Conservation (phyloP, 2,329 filamentous ascomycete genomes). For the Ophiostoma sp. region DNA sequence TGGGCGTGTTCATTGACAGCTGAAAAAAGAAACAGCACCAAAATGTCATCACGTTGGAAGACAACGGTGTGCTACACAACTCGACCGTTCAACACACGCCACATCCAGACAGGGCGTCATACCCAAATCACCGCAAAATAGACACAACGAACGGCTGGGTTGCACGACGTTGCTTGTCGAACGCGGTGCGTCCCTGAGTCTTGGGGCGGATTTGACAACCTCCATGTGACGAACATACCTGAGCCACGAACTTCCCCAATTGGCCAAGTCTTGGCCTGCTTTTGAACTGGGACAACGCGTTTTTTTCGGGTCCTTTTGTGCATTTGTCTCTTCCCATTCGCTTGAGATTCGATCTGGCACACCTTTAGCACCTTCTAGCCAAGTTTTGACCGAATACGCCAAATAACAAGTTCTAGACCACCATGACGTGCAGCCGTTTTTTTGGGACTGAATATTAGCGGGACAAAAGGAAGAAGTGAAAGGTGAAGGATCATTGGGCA, state of each 20-base stretch:
- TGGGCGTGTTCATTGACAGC: neutral
- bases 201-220: neutral
- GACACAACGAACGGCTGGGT: conserved; percentile 7
- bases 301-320: neutral
- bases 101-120: neutral
- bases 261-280: neutral
- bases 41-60: neutral
- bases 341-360: neutral
- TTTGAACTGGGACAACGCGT: neutral
- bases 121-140: neutral
- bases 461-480: neutral
- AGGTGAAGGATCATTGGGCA: neutral
- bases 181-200: neutral
- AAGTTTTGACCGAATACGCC: neutral
- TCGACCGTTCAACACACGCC: neutral
- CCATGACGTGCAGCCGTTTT: conserved; percentile 5
- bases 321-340: neutral
- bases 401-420: neutral
- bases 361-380: neutral
- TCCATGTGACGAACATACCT: neutral
- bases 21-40: neutral
- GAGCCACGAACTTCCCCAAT: neutral
- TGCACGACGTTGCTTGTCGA: neutral
- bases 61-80: neutral
- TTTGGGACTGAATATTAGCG: neutral